phyloP scores from a whole-genome alignment of 306 rosid genomes.

The Benincasa hispida region DNA sequence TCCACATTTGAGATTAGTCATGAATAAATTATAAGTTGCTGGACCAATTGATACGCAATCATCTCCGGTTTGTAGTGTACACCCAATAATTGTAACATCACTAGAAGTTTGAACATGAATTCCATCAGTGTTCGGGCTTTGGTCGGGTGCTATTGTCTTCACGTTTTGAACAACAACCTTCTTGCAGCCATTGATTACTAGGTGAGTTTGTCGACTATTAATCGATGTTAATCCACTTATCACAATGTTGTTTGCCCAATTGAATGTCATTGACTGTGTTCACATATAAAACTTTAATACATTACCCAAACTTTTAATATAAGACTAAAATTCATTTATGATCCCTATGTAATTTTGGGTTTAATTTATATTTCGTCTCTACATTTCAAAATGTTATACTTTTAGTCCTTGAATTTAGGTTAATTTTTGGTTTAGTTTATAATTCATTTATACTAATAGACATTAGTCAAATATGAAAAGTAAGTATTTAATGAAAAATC shows the following conservation, averaged over 20 bases:
- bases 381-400: not conserved
- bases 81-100: constrained; percentile 33
- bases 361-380: too few species aligned
- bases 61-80: constrained; percentile 37
- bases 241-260: constrained; percentile 21
- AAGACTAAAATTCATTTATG: not conserved
- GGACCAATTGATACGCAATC: constrained; percentile 18
- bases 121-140: constrained; percentile 14
- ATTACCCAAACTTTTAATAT: too few species aligned
- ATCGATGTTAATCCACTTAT: constrained; percentile 13
- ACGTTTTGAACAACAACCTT: constrained; percentile 38
- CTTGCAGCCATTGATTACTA: constrained; percentile 38
- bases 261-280: constrained; percentile 31
- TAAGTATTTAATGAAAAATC: too few species aligned
- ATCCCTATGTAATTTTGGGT: too few species aligned
- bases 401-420: too few species aligned
- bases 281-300: not conserved
- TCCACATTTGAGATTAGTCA: constrained; percentile 42
- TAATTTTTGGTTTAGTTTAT: too few species aligned
- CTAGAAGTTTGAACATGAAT: constrained; percentile 47
- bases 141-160: constrained; percentile 39
- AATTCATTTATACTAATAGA: too few species aligned
- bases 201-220: constrained; percentile 7
- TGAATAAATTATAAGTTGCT: constrained; percentile 36
- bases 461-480: too few species aligned